Evolutionary conservation across 495 filamentous ascomycete genomes (phyloP), one percentile per base, ranked within the genome.

Genomic region (Trichoderma reesei): DNA sequence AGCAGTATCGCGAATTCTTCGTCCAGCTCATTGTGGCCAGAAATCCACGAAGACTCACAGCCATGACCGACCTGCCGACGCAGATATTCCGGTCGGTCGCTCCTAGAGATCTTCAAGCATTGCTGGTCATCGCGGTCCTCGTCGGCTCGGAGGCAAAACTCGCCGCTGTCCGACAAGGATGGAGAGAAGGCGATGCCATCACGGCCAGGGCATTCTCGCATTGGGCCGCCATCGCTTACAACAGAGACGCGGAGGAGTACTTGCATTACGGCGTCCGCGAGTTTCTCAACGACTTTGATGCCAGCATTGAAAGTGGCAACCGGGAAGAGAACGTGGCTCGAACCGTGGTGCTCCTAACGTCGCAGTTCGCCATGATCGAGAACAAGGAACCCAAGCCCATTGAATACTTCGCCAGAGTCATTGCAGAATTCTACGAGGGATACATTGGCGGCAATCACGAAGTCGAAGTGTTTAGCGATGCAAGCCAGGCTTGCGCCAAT

Each of bases 361-460:
- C 5, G 33, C 69, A 72, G 69, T 69, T 68, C 60, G 67, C 70
- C 67, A 74, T 74, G 63, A n/a, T 74, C 64, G 69, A 71, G n/a
- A 74, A 67, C n/a, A 14, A 70, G 65, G 65, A 68, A 60, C 69
- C 66, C 38, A 14, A 60, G 46, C 69, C 69, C 62, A 72, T 72
- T 62, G 69, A 71, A 20, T 74, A 74, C 48, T 67, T 74, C 56
- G 71, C 65, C 31, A 13, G 64, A 41, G 69, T 72, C 63, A 31
- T 69, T 61, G 66, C 69, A 26, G 72, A 74, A 61, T 74, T 67
- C 60, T 74, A 61, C 51, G 69, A 74, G 68, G 69, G 72, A 65
- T 71, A 71, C 66, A 72, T 72, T 66, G 69, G 69, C 69, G 61
- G 72, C 65, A 67, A 41, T 60, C 60, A 70, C 51, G 72, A 74